Conservation (phyloP, 768 basidiomycete genomes). For the Collybia nuda region DNA sequence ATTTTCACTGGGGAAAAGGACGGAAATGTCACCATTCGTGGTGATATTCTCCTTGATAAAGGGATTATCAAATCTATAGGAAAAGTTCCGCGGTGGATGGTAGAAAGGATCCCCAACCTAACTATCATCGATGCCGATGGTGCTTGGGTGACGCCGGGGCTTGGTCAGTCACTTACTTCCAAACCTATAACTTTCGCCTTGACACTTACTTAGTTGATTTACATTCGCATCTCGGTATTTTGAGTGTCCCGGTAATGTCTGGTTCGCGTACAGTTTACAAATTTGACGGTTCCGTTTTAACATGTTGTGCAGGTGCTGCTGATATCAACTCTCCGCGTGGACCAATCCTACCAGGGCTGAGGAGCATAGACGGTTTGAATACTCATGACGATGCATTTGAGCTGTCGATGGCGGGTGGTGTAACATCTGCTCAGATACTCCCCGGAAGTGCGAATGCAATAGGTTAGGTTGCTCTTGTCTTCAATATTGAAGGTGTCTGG, state of each 20-base stretch:
- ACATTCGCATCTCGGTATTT: constrained; percentile 79
- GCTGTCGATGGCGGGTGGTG: constrained; percentile 81
- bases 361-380: constrained; percentile 82
- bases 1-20: constrained; percentile 63
- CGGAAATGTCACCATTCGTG: constrained; percentile 52
- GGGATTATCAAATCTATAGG: constrained; percentile 64
- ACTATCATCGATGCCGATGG: constrained; percentile 60
- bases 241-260: constrained; percentile 58
- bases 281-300: not conserved
- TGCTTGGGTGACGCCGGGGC: constrained; percentile 68
- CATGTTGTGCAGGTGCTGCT: constrained; percentile 32
- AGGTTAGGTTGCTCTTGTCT: constrained; percentile 42
- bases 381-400: constrained; percentile 79
- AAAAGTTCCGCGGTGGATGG: constrained; percentile 38
- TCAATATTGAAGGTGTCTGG: not conserved
- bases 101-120: constrained; percentile 42
- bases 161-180: constrained; percentile 39
- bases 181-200: constrained; percentile 19
- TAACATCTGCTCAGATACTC: constrained; percentile 81
- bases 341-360: constrained; percentile 73
- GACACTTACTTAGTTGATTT: constrained; percentile 51
- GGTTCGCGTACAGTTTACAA: constrained; percentile 19
- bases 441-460: constrained; percentile 79
- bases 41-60: constrained; percentile 68
- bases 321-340: constrained; percentile 70